phyloP scores from a whole-genome alignment of 2,329 filamentous ascomycete genomes.

The Neofusicoccum parvum region DNA sequence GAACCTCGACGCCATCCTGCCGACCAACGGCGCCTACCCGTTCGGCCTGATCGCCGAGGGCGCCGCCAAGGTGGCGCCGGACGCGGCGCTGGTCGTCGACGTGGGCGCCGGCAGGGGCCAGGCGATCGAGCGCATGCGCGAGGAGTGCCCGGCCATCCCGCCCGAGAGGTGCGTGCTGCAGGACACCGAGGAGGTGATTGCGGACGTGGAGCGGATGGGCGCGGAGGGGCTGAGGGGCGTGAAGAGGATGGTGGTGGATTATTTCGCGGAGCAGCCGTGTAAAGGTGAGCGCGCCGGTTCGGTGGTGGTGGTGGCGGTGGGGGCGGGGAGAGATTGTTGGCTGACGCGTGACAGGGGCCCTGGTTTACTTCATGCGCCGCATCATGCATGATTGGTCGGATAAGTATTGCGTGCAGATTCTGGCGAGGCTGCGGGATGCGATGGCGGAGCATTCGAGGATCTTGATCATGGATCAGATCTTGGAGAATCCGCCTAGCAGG shows the following conservation, averaged over 20 bases:
- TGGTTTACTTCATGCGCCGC: constrained; percentile 30
- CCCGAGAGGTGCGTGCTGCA: constrained; percentile 43
- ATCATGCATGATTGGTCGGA: constrained; percentile 39
- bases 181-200: constrained; percentile 38
- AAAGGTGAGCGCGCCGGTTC: constrained; percentile 24
- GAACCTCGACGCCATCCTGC: neutral
- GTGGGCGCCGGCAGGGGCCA: constrained; percentile 46
- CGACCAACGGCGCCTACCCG: neutral
- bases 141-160: constrained; percentile 35
- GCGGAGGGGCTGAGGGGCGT: constrained; percentile 31
- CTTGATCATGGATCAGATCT: constrained; percentile 42
- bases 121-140: constrained; percentile 36
- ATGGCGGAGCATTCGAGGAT: constrained; percentile 41
- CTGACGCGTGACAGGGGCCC: neutral
- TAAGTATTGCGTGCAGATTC: constrained; percentile 34
- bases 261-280: constrained; percentile 33
- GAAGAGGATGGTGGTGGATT: constrained; percentile 31
- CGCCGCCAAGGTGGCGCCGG: neutral
- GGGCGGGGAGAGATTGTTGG: neutral
- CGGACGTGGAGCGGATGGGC: constrained; percentile 22
- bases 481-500: neutral
- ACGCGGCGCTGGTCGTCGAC: constrained; percentile 40
- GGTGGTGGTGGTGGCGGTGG: no score
- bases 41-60: neutral
- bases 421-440: constrained; percentile 36